Conservation (phyloP, 148 eudicot species). For the Tetragonia tetragonoides region DNA sequence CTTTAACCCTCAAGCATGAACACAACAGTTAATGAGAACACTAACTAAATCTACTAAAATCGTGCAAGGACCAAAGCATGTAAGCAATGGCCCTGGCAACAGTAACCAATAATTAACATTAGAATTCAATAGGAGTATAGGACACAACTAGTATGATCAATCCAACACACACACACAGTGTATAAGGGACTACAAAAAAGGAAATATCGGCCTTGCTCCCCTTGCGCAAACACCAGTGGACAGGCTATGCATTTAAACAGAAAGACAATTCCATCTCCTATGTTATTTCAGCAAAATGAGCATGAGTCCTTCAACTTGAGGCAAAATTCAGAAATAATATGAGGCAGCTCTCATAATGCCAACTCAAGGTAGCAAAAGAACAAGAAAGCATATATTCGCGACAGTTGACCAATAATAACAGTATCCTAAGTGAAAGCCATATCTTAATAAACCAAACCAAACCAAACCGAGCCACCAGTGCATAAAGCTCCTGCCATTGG, state of each 20-base stretch:
- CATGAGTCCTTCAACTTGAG: background rate
- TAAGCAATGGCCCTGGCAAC: background rate
- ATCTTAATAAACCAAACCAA: background rate
- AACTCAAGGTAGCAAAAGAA: background rate
- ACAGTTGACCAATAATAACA: background rate
- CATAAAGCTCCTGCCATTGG: background rate
- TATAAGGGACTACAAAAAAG: background rate
- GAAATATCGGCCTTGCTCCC: background rate
- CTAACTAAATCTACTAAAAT: background rate
- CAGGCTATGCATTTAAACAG: background rate
- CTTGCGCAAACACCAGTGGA: background rate
- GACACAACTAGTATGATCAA: background rate
- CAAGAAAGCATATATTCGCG: background rate
- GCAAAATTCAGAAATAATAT: constrained; percentile 1
- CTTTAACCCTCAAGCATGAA: constrained; percentile 7
- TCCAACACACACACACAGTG: background rate
- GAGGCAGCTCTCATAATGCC: background rate
- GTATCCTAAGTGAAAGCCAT: background rate
- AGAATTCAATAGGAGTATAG: constrained; percentile 2
- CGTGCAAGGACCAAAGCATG: background rate
- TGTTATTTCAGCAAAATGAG: background rate
- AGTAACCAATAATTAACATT: background rate
- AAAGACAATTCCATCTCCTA: background rate
- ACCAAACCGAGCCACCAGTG: background rate
- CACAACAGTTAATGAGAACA: background rate